Evolutionary conservation across 1,284 basidiomycete species (phyloP), one percentile per base, ranked within the genome.

Genomic region (Sphaerobolus stellatus): DNA sequence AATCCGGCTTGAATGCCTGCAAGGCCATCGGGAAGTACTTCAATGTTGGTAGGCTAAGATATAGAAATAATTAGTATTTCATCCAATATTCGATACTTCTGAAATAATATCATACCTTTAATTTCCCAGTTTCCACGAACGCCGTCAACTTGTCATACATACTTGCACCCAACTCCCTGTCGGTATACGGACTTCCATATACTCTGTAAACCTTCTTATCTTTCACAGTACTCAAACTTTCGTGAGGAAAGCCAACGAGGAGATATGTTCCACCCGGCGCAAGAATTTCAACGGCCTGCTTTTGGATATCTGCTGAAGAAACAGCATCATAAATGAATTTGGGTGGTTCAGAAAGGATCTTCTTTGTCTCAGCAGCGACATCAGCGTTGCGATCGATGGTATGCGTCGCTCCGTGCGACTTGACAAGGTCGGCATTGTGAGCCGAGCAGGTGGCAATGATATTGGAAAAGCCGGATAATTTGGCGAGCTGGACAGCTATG

Each of bases 21-120:
- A 7, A 84, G 64, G 5, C 82, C 82, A 34, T 67, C 64, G 0
- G 74, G 68, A 2, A 83, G 61, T 7, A 80, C 65, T 59, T 81
- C 75, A 3, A 72, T 59, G 1, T 64, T 62, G 57, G 73, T 74
- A 0, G 75, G 70, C 74, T 73, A 50, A 43, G 27, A 29, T 27
- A 20, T 11, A 36, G 11, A 11, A 36, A 11, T 36, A 11, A 36
- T 11, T 36, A 36, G 11, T 36, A 24, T 43, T 41, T 41, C n/a
- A 20, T 7, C 9, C 18, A 41, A 6, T 20, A 41, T 20, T 9
- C 9, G 25, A 41, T 9, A 41, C 9, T n/a, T 7, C 40, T 7
- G 18, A 38, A 7, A 4, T n/a, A 38, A 38, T 38, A n/a, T 16
- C 36, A n/a, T 48, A 73, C 76, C 63, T 69, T 68, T 54, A 77